Evolutionary conservation across 225 moss, liverwort and hornwort species (phyloP).

Genomic region (Lunularia cruciata): DNA sequence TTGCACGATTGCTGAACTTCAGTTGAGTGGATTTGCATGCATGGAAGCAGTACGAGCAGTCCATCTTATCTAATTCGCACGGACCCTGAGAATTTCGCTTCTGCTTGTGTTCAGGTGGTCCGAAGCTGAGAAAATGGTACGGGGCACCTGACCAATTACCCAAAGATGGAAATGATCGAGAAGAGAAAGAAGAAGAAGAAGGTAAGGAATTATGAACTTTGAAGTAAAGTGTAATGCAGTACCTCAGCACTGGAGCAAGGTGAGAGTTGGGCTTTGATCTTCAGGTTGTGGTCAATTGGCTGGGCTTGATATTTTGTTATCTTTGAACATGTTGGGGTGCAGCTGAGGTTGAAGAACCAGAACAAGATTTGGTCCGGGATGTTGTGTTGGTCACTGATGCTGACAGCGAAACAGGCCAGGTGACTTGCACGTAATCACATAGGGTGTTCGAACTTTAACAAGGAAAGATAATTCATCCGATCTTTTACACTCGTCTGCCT

Average conservation of each 20-base stretch:
- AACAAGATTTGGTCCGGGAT: conserved; percentile 51
- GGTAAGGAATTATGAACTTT: conserved; percentile 14
- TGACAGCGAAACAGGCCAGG: conserved; percentile 96
- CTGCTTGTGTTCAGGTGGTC: conserved; percentile 67
- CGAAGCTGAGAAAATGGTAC: conserved; percentile 98
- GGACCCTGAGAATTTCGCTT: too few relatives aligned
- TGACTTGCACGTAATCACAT: conserved; percentile 4
- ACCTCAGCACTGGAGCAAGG: too few relatives aligned
- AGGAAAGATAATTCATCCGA: not conserved
- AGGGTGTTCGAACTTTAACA: not conserved
- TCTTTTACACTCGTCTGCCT: too few relatives aligned
- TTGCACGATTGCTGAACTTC: not conserved
- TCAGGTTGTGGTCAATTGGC: not conserved
- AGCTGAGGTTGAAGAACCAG: conserved; percentile 26
- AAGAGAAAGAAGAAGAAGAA: conserved; percentile 45
- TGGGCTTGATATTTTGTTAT: not conserved
- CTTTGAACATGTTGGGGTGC: not conserved
- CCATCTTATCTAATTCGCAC: too few relatives aligned
- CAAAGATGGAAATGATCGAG: conserved; percentile 49
- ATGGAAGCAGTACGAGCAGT: too few relatives aligned
- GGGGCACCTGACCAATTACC: conserved; percentile 82
- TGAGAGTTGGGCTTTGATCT: not conserved
- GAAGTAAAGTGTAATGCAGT: not conserved
- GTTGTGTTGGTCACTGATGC: conserved; percentile 89
- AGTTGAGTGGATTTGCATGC: not conserved